Percentiles rank a stretch among this genome's conserved stretches.
Conservation (phyloP, 257 asterid species). For the Coffea canephora region DNA sequence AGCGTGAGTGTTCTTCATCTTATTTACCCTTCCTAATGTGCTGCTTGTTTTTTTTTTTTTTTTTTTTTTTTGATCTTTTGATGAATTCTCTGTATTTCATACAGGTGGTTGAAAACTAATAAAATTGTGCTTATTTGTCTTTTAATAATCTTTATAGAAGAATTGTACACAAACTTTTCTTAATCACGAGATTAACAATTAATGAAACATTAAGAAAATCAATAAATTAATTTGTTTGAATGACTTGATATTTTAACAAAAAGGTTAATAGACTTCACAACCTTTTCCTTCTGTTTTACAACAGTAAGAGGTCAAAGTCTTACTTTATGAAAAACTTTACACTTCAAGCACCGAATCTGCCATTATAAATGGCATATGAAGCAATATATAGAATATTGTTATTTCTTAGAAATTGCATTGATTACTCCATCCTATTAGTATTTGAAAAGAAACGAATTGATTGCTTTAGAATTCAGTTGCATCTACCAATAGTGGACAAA, state of each 20-base stretch:
- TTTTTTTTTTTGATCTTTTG: not conserved
- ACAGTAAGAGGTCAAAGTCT: not conserved
- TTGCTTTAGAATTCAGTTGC: not conserved
- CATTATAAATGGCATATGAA: not conserved
- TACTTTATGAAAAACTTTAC: no score
- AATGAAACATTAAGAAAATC: no score
- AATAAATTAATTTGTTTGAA: not conserved
- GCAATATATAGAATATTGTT: no score
- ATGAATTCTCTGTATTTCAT: not conserved
- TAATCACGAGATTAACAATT: not conserved
- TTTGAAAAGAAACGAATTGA: not conserved
- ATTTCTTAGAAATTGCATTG: no score
- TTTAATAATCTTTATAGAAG: not conserved
- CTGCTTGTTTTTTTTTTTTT: not conserved
- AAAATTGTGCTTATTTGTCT: not conserved
- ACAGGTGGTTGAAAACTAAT: not conserved
- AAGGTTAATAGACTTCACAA: not conserved
- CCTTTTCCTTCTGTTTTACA: not conserved
- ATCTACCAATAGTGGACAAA: no score
- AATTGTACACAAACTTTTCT: not conserved
- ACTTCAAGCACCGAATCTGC: no score
- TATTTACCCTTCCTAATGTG: not conserved
- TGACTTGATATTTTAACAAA: not conserved
- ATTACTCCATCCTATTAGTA: no score
- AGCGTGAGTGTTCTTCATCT: constrained; percentile 14